Percentiles rank a stretch among this genome's conserved stretches.
Evolutionary conservation across 1,139 yeast genomes (phyloP).

Genomic region (Saccharomyces hybrid): DNA sequence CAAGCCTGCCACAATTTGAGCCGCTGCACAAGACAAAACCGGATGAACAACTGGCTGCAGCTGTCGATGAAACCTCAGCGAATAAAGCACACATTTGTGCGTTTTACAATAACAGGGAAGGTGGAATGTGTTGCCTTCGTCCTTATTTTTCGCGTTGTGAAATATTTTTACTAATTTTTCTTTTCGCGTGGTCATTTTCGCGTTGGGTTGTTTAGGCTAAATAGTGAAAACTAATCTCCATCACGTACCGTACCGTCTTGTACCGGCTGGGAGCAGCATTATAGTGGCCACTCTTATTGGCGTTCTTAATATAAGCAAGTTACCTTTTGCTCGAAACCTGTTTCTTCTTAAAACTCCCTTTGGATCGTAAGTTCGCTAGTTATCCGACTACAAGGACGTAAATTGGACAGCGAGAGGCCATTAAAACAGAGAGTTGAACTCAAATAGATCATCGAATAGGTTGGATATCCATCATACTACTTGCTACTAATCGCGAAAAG

Average conservation of each 20-base stretch:
- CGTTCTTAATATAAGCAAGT: neutral
- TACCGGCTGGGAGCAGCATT: neutral
- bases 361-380: neutral
- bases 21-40: neutral
- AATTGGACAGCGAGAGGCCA: neutral
- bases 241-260: neutral
- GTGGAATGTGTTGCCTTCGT: neutral
- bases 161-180: neutral
- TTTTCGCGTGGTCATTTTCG: neutral
- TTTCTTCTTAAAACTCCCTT: neutral
- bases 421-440: neutral
- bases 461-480: neutral
- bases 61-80: neutral
- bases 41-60: neutral
- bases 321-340: neutral
- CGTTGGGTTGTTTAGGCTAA: neutral
- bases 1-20: neutral
- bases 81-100: neutral
- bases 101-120: neutral
- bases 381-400: neutral
- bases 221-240: neutral
- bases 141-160: neutral
- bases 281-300: neutral
- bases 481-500: neutral
- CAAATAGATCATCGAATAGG: neutral